Percentiles rank a stretch among this genome's conserved stretches.
phyloP scores from a whole-genome alignment of 1,139 yeast species.

The Pichia sp. region DNA sequence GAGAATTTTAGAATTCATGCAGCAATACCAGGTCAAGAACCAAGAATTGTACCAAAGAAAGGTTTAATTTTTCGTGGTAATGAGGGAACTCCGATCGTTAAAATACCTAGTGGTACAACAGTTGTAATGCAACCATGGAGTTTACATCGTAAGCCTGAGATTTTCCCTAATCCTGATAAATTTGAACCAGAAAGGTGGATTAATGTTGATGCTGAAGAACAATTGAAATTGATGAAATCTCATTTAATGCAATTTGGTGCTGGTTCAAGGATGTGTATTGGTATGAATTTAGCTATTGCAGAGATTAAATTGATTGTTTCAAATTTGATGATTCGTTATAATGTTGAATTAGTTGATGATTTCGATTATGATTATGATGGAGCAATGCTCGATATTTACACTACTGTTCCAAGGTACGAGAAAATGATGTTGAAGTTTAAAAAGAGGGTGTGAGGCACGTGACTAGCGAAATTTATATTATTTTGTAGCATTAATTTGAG shows the following conservation, averaged over 20 bases:
- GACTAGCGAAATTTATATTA: too few relatives aligned
- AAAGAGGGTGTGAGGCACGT: neutral
- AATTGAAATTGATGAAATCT: constrained; percentile 42
- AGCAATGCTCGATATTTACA: constrained; percentile 31
- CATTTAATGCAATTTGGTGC: constrained; percentile 65
- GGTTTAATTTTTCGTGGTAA: constrained; percentile 28
- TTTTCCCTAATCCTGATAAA: constrained; percentile 44
- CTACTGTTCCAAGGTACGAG: constrained; percentile 31
- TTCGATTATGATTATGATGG: constrained; percentile 28
- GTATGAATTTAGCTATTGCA: constrained; percentile 59
- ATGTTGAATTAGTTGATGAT: constrained; percentile 26
- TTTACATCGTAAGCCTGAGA: constrained; percentile 43
- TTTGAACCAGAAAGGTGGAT: constrained; percentile 64
- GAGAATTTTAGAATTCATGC: constrained; percentile 59
- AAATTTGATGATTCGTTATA: constrained; percentile 45
- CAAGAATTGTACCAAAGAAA: constrained; percentile 40
- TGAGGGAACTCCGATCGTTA: constrained; percentile 24
- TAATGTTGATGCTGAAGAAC: constrained; percentile 27
- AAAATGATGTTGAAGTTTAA: constrained; percentile 18
- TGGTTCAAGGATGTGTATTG: constrained; percentile 71
- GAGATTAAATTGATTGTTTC: constrained; percentile 59
- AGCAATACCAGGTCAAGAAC: constrained; percentile 72
- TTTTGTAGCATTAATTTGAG: too few relatives aligned
- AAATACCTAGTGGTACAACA: constrained; percentile 47
- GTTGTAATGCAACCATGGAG: constrained; percentile 64